Evolutionary conservation across 73 alveolate genomes (phyloP).

Genomic region (Urostyla sp.): DNA sequence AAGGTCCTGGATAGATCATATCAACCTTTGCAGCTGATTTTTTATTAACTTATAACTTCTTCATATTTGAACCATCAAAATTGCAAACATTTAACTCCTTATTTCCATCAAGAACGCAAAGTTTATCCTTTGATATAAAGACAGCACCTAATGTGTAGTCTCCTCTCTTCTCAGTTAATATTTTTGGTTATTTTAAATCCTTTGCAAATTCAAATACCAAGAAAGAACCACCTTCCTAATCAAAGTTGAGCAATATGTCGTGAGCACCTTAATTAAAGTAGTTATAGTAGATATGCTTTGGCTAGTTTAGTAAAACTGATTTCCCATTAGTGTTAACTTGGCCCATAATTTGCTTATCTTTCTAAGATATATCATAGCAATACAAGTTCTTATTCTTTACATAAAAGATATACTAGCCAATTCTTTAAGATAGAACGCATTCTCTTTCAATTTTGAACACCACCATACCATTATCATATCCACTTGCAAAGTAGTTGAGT

Average conservation of each 20-base stretch:
- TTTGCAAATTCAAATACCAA: conserved; percentile 49
- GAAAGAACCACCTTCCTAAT: conserved; percentile 65
- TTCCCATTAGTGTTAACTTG: conserved; percentile 55
- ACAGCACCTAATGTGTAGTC: conserved; percentile 62
- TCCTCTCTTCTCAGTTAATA: conserved; percentile 51
- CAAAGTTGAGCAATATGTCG: conserved; percentile 59
- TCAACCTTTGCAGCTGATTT: conserved; percentile 80
- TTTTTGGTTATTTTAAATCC: conserved; percentile 32
- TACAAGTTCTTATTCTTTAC: conserved; percentile 71
- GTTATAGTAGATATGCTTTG: conserved; percentile 60
- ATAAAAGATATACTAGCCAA: conserved; percentile 66
- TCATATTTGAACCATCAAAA: conserved; percentile 25
- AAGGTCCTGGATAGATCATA: conserved; percentile 75
- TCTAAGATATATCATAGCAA: conserved; percentile 25
- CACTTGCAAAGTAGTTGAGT: conserved; percentile 93
- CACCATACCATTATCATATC: conserved; percentile 94
- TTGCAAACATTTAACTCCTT: conserved; percentile 54
- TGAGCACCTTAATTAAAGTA: conserved; percentile 35
- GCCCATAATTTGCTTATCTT: conserved; percentile 23
- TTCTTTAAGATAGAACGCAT: conserved; percentile 69
- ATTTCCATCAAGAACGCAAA: conserved; percentile 59
- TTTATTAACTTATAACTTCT: conserved; percentile 60
- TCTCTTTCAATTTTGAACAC: conserved; percentile 95
- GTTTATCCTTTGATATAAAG: conserved; percentile 61
- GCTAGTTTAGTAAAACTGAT: conserved; percentile 66